Evolutionary conservation across 352 stramenopile genomes (phyloP).

Genomic region (Globisporangium irregulare): DNA sequence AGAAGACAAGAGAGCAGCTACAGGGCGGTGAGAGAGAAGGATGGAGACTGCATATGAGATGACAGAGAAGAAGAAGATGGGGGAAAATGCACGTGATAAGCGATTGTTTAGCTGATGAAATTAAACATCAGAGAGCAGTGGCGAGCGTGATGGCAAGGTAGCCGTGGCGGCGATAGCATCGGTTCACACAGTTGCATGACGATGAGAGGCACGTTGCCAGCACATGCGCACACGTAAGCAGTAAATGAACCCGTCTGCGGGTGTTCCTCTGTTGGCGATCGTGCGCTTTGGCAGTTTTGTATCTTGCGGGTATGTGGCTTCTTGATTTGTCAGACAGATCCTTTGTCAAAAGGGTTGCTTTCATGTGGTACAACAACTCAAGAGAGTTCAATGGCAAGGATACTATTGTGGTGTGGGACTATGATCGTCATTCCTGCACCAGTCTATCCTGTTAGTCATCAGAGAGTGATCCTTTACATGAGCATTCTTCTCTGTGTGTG

Average conservation of each 20-base stretch:
- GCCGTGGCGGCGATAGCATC: not conserved
- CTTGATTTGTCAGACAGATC: not conserved
- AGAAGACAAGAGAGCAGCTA: conserved; percentile 1
- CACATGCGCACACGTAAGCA: not conserved
- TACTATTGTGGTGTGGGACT: not conserved
- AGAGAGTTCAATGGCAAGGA: not conserved
- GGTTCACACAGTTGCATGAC: not conserved
- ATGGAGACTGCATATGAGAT: not conserved
- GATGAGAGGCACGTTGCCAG: not conserved
- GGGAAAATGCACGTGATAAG: not conserved
- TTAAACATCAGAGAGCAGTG: not conserved
- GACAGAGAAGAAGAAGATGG: not conserved
- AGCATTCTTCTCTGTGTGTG: not conserved
- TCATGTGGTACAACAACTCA: not conserved
- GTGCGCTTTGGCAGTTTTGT: not conserved
- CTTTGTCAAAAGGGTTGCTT: not conserved
- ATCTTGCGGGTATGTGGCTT: not conserved
- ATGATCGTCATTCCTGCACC: not conserved
- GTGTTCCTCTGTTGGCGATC: not conserved
- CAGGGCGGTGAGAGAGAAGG: not conserved
- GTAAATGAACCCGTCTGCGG: not conserved
- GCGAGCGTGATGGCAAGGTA: not conserved
- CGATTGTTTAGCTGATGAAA: not conserved
- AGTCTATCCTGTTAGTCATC: not conserved
- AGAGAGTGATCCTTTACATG: not conserved